Conservation (phyloP, 352 stramenopile species). For the Globisporangium alternatum region DNA sequence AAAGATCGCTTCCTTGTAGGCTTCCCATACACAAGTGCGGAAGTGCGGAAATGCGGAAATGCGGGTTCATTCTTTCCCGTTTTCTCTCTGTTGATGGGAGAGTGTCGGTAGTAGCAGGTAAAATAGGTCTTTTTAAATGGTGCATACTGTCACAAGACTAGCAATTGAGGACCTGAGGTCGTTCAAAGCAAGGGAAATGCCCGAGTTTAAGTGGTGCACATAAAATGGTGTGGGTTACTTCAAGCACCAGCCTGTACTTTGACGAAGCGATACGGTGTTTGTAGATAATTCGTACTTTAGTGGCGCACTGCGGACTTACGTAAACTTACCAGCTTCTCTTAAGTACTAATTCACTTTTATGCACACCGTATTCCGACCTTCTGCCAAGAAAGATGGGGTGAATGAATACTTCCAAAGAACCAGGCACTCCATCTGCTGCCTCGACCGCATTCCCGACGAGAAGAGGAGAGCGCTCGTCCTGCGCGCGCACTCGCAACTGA, state of each 20-base stretch:
- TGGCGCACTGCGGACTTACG: too few relatives aligned
- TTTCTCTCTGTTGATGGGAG: not conserved
- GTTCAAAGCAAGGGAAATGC: not conserved
- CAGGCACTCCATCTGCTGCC: not conserved
- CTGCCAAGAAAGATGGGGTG: not conserved
- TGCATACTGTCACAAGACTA: not conserved
- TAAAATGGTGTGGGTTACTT: slow-evolving; percentile 12
- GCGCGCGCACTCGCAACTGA: not conserved
- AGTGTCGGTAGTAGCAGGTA: not conserved
- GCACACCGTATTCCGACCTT: not conserved
- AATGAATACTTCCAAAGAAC: not conserved
- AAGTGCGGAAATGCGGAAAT: not conserved
- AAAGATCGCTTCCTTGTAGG: slow-evolving; percentile 9
- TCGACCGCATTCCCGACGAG: not conserved
- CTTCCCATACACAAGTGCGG: slow-evolving; percentile 5
- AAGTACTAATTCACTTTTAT: not conserved
- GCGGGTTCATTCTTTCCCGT: slow-evolving; percentile 2
- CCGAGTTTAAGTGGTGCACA: not conserved
- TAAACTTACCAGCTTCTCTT: too few relatives aligned
- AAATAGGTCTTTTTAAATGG: not conserved
- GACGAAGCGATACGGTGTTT: not conserved
- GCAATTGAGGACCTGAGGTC: not conserved
- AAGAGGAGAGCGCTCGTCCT: not conserved
- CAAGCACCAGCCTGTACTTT: slow-evolving; percentile 4
- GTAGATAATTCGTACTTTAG: slow-evolving; percentile 2